These are phyloP conservation scores for Aspergillus novofumigatus DNA, from an alignment of 2,329 filamentous ascomycete species.

Conservation along the genomic window DNA sequence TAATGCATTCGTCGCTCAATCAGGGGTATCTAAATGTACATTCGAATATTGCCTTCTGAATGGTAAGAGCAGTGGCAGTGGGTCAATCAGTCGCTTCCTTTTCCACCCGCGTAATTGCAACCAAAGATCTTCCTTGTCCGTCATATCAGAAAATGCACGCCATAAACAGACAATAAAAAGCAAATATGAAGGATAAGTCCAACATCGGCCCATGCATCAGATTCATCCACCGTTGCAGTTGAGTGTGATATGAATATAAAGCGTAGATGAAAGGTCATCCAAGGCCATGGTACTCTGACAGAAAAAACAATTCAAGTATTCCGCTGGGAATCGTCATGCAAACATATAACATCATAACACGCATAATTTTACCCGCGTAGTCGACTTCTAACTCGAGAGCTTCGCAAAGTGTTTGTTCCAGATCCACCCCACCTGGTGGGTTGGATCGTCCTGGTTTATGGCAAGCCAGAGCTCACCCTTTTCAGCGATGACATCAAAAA, in stretches of 20 bases:
- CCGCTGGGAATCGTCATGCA: background rate
- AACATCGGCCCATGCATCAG: background rate
- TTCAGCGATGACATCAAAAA: slow-evolving; percentile 89
- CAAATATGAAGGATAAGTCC: slow-evolving; percentile 5
- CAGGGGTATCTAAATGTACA: slow-evolving; percentile 35
- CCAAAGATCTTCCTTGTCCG: slow-evolving; percentile 7
- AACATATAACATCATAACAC: slow-evolving; percentile 7
- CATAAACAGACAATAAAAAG: slow-evolving; percentile 8
- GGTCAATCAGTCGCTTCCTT: background rate
- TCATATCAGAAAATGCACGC: slow-evolving; percentile 6
- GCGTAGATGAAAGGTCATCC: background rate
- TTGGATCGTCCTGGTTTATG: slow-evolving; percentile 88
- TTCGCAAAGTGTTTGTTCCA: slow-evolving; percentile 96
- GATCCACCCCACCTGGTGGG: slow-evolving; percentile 84
- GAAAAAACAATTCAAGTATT: background rate
- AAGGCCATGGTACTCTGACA: slow-evolving; percentile 2
- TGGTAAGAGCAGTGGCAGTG: background rate
- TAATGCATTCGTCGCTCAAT: slow-evolving; percentile 14
- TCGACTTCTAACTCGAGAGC: slow-evolving; percentile 26
- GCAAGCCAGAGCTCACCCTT: slow-evolving; percentile 98
- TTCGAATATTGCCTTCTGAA: slow-evolving; percentile 9
- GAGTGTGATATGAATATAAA: background rate
- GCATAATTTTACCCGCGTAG: background rate
- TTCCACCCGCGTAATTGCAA: slow-evolving; percentile 5
- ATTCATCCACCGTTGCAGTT: background rate